Evolutionary conservation across 2,329 filamentous ascomycete species (phyloP), one percentile per base, ranked within the genome.

Genomic region (Lachnellula willkommii): DNA sequence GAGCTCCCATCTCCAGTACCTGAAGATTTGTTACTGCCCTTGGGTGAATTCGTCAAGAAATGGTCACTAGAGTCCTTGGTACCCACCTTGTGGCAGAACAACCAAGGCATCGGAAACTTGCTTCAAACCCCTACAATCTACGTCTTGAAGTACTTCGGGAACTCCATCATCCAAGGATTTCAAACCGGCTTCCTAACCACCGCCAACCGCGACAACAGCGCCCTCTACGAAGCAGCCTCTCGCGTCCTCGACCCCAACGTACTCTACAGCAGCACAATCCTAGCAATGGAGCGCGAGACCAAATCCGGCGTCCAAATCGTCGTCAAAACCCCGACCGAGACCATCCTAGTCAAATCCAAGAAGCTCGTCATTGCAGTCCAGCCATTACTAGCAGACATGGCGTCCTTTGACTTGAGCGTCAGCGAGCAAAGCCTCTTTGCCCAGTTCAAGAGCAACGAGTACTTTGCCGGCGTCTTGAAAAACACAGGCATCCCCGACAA

Each of bases 61-160:
- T 58, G 61, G 64, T 65, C 69, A 20, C 64, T 81, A 14, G 63
- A 70, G 22, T 74, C 69, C 37, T 66, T 73, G 4, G 69, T 78
- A 1, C 71, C 69, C 20, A 65, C 68, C 3, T 70, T 78, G 28
- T 75, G 71, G 57, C 61, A 65, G n/a, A 71, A 72, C 50, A 70
- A 71, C 24, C 70, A 76, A 42, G 77, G 74, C 3, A 61, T 76
- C 2, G 73, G 74, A 12, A 72, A 78, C 56, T 69, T 77, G 39
- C 65, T 74, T 3, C 67, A 70, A 2, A 57, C 68, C 3, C 69
- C 73, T 11, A 74, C 75, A 0, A 54, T 80, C 9, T 76, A 76
- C 59, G 69, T 77, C 5, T 69, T 79, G 59, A 74, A 76, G 58
- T 51, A 53, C n/a, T 53, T 40, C 20, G 50, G 52, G 3, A 36